phyloP scores from a whole-genome alignment of 441 rosid species.

The Croton setiger region DNA sequence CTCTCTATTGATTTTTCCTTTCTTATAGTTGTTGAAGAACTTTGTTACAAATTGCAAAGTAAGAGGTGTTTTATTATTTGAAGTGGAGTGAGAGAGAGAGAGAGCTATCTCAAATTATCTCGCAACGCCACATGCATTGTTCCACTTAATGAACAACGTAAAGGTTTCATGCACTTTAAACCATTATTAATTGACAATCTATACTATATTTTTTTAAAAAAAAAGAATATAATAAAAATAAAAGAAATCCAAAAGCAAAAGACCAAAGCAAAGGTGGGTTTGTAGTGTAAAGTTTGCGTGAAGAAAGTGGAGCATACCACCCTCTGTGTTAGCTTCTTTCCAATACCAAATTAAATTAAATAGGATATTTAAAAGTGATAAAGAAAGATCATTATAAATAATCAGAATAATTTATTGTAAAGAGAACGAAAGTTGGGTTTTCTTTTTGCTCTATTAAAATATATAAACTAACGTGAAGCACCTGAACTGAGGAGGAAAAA shows the following conservation, averaged over 20 bases:
- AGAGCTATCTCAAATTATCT: no score
- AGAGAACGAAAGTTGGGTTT: not conserved
- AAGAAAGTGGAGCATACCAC: slow-evolving; percentile 50
- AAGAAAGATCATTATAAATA: not conserved
- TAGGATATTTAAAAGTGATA: no score
- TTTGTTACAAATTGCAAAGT: no score
- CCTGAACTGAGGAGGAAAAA: slow-evolving; percentile 20
- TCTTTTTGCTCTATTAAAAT: slow-evolving; percentile 11
- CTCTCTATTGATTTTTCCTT: no score
- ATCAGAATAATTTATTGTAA: not conserved
- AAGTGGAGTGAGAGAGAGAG: no score
- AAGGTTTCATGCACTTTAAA: slow-evolving; percentile 17
- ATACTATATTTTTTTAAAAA: not conserved
- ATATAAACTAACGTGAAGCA: slow-evolving; percentile 32
- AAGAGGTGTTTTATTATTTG: no score
- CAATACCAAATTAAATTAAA: slow-evolving; percentile 14
- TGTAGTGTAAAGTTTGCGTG: slow-evolving; percentile 23
- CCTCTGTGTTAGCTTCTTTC: slow-evolving; percentile 32
- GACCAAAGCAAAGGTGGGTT: slow-evolving; percentile 19
- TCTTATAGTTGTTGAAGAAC: no score
- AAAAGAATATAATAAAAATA: not conserved
- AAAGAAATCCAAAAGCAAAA: slow-evolving; percentile 24
- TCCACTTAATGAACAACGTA: slow-evolving; percentile 1
- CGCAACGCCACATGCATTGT: not conserved
- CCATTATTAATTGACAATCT: not conserved